phyloP scores from a whole-genome alignment of 129 eudicot species.

The Saposhnikovia divaricata region DNA sequence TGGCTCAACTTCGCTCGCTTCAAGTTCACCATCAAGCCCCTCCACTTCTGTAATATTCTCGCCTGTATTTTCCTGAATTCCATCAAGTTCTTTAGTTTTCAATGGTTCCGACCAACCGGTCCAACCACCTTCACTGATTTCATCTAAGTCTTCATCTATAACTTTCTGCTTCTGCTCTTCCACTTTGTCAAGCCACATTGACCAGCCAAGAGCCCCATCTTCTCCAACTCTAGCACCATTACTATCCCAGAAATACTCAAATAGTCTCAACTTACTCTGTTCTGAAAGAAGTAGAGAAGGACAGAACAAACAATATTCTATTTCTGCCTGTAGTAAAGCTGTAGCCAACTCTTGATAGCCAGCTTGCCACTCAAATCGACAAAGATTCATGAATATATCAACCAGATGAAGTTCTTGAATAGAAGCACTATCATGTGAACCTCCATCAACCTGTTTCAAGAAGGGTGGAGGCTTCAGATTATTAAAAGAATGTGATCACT shows the following conservation, averaged over 20 bases:
- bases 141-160: constrained; percentile 37
- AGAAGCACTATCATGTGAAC: constrained; percentile 35
- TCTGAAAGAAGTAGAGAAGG: constrained; percentile 76
- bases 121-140: constrained; percentile 87
- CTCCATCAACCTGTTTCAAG: constrained; percentile 45
- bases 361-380: constrained; percentile 94
- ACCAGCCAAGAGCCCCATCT: constrained; percentile 96
- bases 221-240: constrained; percentile 92
- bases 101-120: constrained; percentile 76
- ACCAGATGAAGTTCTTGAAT: constrained; percentile 65
- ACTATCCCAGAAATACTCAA: constrained; percentile 94
- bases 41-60: constrained; percentile 31
- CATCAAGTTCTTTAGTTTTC: constrained; percentile 28
- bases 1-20: constrained; percentile 30
- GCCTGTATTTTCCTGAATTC: constrained; percentile 12
- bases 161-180: constrained; percentile 71
- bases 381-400: constrained; percentile 60
- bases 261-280: constrained; percentile 71
- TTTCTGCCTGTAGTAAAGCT: constrained; percentile 85
- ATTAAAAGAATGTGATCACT: background rate
- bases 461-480: background rate
- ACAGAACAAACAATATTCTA: constrained; percentile 76
- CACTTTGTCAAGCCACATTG: constrained; percentile 87
- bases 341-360: constrained; percentile 93
- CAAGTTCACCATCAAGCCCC: constrained; percentile 33